phyloP scores from a whole-genome alignment of 805 yeast species.

The Saturnispora gosingensis region DNA sequence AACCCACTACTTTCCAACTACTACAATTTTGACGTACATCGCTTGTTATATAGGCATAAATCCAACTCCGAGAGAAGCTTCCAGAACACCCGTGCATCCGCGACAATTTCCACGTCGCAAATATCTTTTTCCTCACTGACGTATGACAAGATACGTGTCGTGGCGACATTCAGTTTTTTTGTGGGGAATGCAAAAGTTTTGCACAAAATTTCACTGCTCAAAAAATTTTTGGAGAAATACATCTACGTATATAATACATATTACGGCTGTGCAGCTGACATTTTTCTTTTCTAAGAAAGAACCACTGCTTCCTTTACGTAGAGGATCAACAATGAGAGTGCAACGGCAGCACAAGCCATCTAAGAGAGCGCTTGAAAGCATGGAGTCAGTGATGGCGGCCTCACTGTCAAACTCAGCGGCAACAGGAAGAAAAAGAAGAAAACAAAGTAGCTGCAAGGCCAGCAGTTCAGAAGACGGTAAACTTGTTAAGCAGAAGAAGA shows the following conservation, averaged over 20 bases:
- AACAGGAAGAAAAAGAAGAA: neutral
- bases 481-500: neutral
- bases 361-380: neutral
- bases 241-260: neutral
- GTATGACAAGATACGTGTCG: neutral
- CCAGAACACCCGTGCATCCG: neutral
- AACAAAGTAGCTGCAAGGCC: neutral
- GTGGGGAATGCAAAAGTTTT: neutral
- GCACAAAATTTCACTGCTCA: neutral
- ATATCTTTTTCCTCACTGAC: too few relatives aligned
- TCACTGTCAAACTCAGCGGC: neutral
- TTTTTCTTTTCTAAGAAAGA: neutral
- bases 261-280: neutral
- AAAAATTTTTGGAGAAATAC: neutral
- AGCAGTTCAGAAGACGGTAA: neutral
- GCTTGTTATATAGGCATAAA: neutral
- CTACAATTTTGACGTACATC: neutral
- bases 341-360: conserved; percentile 1
- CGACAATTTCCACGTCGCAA: neutral
- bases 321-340: neutral
- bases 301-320: neutral
- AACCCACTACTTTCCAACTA: neutral
- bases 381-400: neutral
- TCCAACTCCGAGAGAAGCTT: conserved; percentile 1
- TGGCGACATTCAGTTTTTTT: neutral